phyloP scores from a whole-genome alignment of 257 asterid genomes.

The Nicotiana otophora region DNA sequence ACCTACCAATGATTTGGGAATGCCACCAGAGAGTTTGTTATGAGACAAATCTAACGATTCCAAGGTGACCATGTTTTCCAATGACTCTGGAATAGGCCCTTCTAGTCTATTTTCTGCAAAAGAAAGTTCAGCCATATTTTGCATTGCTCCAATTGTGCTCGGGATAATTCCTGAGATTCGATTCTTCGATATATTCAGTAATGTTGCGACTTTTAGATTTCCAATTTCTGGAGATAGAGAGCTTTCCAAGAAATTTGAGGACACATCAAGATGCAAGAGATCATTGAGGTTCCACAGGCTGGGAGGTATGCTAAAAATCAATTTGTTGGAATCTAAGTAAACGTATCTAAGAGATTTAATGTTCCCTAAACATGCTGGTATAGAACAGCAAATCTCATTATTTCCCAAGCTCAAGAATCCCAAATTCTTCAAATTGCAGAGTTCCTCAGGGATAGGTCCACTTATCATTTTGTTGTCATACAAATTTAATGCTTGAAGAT shows the following conservation, averaged over 20 bases:
- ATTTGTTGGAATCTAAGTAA: constrained; percentile 14
- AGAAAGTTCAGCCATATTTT: neutral
- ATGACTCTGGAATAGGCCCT: constrained; percentile 24
- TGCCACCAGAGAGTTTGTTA: constrained; percentile 22
- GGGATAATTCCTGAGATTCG: constrained; percentile 20
- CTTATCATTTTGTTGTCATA: constrained; percentile 16
- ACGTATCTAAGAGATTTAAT: constrained; percentile 4
- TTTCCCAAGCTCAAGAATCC: constrained; percentile 9
- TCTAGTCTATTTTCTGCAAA: constrained; percentile 20
- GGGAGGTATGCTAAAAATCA: constrained; percentile 17
- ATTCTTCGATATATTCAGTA: constrained; percentile 15
- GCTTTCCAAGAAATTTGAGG: constrained; percentile 23
- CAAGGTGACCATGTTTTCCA: constrained; percentile 10
- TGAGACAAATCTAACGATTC: constrained; percentile 16
- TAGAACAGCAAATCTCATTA: constrained; percentile 18
- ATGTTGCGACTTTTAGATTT: constrained; percentile 10
- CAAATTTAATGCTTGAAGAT: neutral
- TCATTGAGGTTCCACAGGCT: constrained; percentile 19
- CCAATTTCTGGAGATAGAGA: constrained; percentile 20
- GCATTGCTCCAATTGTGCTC: constrained; percentile 4
- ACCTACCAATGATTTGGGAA: constrained; percentile 18
- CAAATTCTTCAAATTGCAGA: constrained; percentile 14
- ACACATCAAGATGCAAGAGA: constrained; percentile 19
- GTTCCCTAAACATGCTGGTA: constrained; percentile 37
- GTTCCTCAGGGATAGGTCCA: constrained; percentile 6